These are phyloP conservation scores for Cordyceps militaris DNA, from an alignment of 2,329 filamentous ascomycete genomes.

Conservation along the genomic window DNA sequence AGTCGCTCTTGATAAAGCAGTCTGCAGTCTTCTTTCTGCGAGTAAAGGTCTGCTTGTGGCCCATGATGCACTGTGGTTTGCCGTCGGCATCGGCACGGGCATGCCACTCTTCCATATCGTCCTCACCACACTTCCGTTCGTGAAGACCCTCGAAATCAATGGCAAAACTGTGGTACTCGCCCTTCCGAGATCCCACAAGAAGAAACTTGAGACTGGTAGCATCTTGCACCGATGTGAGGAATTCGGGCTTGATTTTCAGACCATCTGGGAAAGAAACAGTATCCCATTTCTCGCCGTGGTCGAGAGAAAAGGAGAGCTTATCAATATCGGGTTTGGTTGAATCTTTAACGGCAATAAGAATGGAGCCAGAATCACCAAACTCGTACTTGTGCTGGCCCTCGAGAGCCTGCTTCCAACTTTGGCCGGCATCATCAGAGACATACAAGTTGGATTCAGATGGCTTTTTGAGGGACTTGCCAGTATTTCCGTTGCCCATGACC, in stretches of 20 bases:
- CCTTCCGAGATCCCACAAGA: constrained; percentile 57
- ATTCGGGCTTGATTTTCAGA: constrained; percentile 60
- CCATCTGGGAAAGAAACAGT: constrained; percentile 58
- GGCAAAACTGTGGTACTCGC: constrained; percentile 57
- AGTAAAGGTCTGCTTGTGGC: constrained; percentile 80
- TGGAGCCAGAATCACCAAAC: constrained; percentile 86
- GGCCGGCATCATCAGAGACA: constrained; percentile 84
- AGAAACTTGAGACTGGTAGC: constrained; percentile 91
- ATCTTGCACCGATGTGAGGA: constrained; percentile 83
- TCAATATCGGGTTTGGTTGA: constrained; percentile 54
- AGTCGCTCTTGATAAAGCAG: constrained; percentile 82
- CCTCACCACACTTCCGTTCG: constrained; percentile 67
- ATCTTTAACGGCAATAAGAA: constrained; percentile 77
- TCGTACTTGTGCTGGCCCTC: constrained; percentile 90
- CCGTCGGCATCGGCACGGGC: constrained; percentile 75
- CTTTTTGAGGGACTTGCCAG: constrained; percentile 62
- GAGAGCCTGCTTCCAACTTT: constrained; percentile 70
- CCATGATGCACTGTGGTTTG: constrained; percentile 86
- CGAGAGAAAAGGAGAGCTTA: constrained; percentile 67
- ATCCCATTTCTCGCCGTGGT: constrained; percentile 84
- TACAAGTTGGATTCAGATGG: constrained; percentile 74
- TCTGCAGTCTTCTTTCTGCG: constrained; percentile 81
- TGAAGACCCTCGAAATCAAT: constrained; percentile 81
- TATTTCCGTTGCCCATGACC: constrained; percentile 91
- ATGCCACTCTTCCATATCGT: constrained; percentile 82